Base-by-base conservation (phyloP, 129 eudicot genomes). In the Cynara cardunculus region DNA sequence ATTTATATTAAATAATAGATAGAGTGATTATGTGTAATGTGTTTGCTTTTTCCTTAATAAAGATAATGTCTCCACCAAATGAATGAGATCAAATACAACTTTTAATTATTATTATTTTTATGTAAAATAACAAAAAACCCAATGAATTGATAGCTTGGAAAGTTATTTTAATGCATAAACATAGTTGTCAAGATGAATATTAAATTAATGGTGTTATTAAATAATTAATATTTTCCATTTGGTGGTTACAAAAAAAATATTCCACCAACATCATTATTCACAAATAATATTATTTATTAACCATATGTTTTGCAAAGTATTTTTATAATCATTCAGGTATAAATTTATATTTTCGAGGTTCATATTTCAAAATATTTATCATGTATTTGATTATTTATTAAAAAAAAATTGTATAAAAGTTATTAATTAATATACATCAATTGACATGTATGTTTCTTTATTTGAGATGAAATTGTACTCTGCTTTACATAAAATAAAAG, bases 21-120 rank as follows among this genome's bases (percentile, higher is more conserved):
- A 70, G 85, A 81, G 80, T 81, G 59, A 74, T 81, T 74, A 28
- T 81, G 75, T 81, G 69, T 66, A 25, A 41, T 66, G 69, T 77
- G 75, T 81, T 73, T 81, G 80, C 84, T 44, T 81, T 81, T 81
- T 67, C 75, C 35, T 12, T 12, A 73, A 12, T 66, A 73, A 56
- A 74, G 35, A 74, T 81, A 32, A 81, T 81, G 75, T 44, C 37
- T 41, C 70, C 80, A 74, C 80, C 78, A 65, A 74, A 73, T 66
- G 39, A 18, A 67, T 44, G 80, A 72, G 69, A 31, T 67, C 80
- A 66, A 81, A 75, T 66, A 41, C 25, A 46, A 61, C 74, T 74
- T 41, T 41, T 74, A 19, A 65, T 18, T 37, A 39, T 26, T 24
- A 25, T 25, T n/a, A n/a, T n/a, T n/a, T 12, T 53, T 41, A 10